Percentiles rank a stretch among this genome's conserved stretches.
phyloP scores from a whole-genome alignment of 2,329 filamentous ascomycete species.

The Grosmannia clavigera region DNA sequence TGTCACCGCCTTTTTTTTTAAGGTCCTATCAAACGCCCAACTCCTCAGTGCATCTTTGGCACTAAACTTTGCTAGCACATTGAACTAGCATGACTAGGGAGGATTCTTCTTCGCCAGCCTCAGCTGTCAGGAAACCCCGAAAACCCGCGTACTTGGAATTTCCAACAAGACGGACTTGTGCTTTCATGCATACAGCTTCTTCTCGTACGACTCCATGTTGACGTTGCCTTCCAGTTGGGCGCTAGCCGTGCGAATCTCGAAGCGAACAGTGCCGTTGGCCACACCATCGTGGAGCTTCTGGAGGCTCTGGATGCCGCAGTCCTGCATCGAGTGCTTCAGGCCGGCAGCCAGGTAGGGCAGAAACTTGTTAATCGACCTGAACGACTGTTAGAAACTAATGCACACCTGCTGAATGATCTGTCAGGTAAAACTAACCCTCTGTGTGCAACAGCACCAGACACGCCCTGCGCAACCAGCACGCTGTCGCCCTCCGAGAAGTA shows the following conservation, averaged over 20 bases:
- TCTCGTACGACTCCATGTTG: constrained; percentile 98
- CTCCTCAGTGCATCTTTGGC: neutral
- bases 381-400: neutral
- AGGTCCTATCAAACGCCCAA: neutral
- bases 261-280: constrained; percentile 62
- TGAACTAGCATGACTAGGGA: neutral
- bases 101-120: neutral
- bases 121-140: neutral
- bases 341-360: constrained; percentile 91
- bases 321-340: constrained; percentile 94
- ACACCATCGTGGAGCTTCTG: constrained; percentile 65
- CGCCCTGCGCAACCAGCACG: constrained; percentile 91
- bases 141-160: neutral
- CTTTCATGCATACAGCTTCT: constrained; percentile 87
- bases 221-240: constrained; percentile 95
- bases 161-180: no score
- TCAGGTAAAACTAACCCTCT: constrained; percentile 38
- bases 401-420: neutral
- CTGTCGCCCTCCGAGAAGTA: constrained; percentile 98
- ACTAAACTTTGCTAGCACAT: neutral
- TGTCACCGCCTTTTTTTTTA: neutral
- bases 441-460: constrained; percentile 75
- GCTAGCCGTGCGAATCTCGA: constrained; percentile 87
- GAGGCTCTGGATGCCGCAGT: constrained; percentile 78
- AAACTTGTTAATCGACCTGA: constrained; percentile 81